These are phyloP conservation scores for Cordyceps fumosorosea DNA, from an alignment of 2,329 filamentous ascomycete genomes.

Conservation along the genomic window DNA sequence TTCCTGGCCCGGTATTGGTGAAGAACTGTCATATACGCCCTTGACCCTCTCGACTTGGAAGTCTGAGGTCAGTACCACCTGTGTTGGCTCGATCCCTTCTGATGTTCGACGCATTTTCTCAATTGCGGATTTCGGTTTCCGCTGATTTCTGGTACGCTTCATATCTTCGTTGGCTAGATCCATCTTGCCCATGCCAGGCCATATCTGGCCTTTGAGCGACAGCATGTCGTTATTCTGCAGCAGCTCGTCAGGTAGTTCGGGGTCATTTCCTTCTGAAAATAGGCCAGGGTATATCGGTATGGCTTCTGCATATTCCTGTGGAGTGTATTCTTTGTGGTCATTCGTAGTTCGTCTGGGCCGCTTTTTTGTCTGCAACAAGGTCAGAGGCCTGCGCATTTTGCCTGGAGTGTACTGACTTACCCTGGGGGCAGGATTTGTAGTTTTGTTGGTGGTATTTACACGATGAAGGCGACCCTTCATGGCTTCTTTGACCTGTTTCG, in stretches of 20 bases:
- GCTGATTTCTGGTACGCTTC: slow-evolving; percentile 69
- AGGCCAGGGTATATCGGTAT: slow-evolving; percentile 24
- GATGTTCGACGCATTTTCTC: slow-evolving; percentile 60
- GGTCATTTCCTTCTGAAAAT: slow-evolving; percentile 23
- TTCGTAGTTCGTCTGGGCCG: slow-evolving; percentile 22
- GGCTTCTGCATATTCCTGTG: slow-evolving; percentile 22
- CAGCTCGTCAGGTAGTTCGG: slow-evolving; percentile 23
- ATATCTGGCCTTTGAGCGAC: slow-evolving; percentile 63
- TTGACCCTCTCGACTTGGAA: slow-evolving; percentile 45
- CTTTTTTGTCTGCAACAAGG: slow-evolving; percentile 21
- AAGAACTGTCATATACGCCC: slow-evolving; percentile 55
- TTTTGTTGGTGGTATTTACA: slow-evolving; percentile 21
- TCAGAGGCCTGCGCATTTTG: neutral
- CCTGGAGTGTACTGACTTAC: neutral
- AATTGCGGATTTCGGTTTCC: slow-evolving; percentile 67
- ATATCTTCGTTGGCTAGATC: slow-evolving; percentile 70
- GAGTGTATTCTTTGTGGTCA: slow-evolving; percentile 20
- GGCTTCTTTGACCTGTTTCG: slow-evolving; percentile 64
- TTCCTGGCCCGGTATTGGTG: slow-evolving; percentile 33
- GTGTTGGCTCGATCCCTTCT: slow-evolving; percentile 53
- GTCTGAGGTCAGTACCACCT: slow-evolving; percentile 54
- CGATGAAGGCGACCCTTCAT: slow-evolving; percentile 43
- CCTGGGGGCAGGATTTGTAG: slow-evolving; percentile 13
- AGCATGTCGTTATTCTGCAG: slow-evolving; percentile 24
- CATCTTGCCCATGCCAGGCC: slow-evolving; percentile 75